phyloP scores from a whole-genome alignment of 345 rosid genomes.

The Nephelium lappaceum region DNA sequence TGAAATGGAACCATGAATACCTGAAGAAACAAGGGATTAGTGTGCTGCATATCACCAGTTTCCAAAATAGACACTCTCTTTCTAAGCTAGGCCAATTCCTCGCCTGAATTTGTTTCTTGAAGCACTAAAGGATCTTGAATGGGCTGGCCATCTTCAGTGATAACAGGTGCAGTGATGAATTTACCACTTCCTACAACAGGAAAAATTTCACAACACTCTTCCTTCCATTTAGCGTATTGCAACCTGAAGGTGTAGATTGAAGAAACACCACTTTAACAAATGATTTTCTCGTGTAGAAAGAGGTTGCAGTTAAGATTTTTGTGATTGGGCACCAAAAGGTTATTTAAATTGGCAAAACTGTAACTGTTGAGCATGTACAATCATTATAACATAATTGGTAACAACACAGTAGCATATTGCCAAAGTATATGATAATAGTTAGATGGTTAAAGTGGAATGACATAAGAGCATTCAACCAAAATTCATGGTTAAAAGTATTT shows the following conservation, averaged over 20 bases:
- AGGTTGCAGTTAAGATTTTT: constrained; percentile 3
- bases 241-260: constrained; percentile 44
- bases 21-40: constrained; percentile 30
- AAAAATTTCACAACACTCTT: constrained; percentile 70
- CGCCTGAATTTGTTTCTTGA: constrained; percentile 61
- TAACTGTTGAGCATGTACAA: neutral
- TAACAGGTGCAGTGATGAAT: constrained; percentile 86
- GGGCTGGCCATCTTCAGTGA: constrained; percentile 82
- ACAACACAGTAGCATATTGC: neutral
- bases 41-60: constrained; percentile 16
- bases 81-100: constrained; percentile 29
- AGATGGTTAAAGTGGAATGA: neutral
- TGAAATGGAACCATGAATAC: constrained; percentile 37
- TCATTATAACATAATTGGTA: neutral
- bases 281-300: constrained; percentile 4
- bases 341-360: neutral
- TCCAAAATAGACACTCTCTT: constrained; percentile 19
- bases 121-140: constrained; percentile 79
- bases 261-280: constrained; percentile 19
- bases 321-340: constrained; percentile 3
- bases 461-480: neutral
- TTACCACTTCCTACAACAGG: constrained; percentile 90
- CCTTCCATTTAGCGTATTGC: constrained; percentile 80
- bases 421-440: neutral
- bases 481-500: neutral